Percentiles rank a stretch among this genome's conserved stretches.
These are phyloP conservation scores for Coemansia erecta DNA, from an alignment of 192 early-diverging fungal genomes.

Conservation along the genomic window DNA sequence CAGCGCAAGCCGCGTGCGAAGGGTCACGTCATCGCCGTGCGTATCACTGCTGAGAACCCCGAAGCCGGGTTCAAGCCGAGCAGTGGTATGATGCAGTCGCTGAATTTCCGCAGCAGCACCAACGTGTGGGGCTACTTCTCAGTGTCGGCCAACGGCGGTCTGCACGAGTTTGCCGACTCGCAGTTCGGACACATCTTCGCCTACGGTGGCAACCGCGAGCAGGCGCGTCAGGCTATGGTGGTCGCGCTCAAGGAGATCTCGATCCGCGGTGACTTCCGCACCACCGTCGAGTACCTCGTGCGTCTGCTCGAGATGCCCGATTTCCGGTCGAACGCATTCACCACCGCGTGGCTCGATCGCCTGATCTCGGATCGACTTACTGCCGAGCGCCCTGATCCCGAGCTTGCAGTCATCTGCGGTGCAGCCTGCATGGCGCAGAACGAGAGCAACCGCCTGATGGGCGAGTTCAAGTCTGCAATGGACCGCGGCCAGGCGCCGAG, in stretches of 20 bases:
- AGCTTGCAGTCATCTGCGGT: conserved; percentile 88
- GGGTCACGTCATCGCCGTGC: conserved; percentile 97
- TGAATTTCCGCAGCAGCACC: conserved; percentile 92
- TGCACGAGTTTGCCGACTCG: conserved; percentile 99
- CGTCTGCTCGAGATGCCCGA: conserved; percentile 87
- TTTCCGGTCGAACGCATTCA: conserved; percentile 86
- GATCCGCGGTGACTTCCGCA: conserved; percentile 97
- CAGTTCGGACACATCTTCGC: conserved; percentile 99
- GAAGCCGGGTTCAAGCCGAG: conserved; percentile 99
- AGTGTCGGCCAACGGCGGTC: conserved; percentile 87
- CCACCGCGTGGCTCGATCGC: conserved; percentile 94
- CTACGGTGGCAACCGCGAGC: conserved; percentile 91
- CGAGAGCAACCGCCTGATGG: conserved; percentile 60
- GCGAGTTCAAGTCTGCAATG: conserved; percentile 77
- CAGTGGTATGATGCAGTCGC: conserved; percentile 91
- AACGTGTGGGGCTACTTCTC: conserved; percentile 99
- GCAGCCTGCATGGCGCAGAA: conserved; percentile 83
- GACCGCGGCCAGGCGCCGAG: conserved; percentile 92
- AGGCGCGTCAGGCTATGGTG: conserved; percentile 93
- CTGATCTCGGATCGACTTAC: conserved; percentile 87
- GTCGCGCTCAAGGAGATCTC: conserved; percentile 97
- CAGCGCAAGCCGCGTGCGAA: conserved; percentile 92
- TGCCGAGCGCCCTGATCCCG: conserved; percentile 86
- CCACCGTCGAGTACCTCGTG: conserved; percentile 96
- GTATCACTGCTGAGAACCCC: conserved; percentile 99